These are phyloP conservation scores for Sporothrix phasma DNA, from an alignment of 2,329 filamentous ascomycete genomes.

Conservation along the genomic window DNA sequence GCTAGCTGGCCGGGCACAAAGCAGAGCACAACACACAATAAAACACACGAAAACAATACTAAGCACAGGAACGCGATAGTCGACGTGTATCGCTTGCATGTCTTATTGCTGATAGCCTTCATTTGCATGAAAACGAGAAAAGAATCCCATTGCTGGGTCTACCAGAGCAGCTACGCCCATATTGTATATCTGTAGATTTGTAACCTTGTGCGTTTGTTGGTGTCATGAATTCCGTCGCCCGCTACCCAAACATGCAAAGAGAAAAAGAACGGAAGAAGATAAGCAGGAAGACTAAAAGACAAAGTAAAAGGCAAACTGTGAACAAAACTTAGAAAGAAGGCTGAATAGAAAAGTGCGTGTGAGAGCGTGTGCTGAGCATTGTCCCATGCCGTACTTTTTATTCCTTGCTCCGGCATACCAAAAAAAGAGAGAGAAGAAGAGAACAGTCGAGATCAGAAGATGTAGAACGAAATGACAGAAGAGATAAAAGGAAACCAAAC, in stretches of 20 bases:
- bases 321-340: not conserved
- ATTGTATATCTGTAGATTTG: conserved; percentile 4
- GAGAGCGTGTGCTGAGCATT: not conserved
- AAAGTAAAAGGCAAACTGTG: not conserved
- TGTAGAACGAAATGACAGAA: not conserved
- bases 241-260: conserved; percentile 2
- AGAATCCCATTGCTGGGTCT: conserved; percentile 3
- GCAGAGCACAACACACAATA: not conserved
- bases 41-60: not conserved
- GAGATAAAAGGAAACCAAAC: not conserved
- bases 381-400: not conserved
- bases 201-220: not conserved
- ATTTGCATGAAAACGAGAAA: not conserved
- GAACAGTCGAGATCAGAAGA: not conserved
- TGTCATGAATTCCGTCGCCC: conserved; percentile 9
- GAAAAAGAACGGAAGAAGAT: not conserved
- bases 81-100: not conserved
- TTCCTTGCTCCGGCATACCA: conserved; percentile 8
- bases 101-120: too few relatives aligned
- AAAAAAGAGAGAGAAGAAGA: not conserved
- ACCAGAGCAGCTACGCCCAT: not conserved
- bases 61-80: too few relatives aligned
- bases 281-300: not conserved
- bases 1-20: too few relatives aligned
- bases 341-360: not conserved